Evolutionary conservation across 2,329 filamentous ascomycete genomes (phyloP), one percentile per base, ranked within the genome.

Genomic region (Phoma herbarum): DNA sequence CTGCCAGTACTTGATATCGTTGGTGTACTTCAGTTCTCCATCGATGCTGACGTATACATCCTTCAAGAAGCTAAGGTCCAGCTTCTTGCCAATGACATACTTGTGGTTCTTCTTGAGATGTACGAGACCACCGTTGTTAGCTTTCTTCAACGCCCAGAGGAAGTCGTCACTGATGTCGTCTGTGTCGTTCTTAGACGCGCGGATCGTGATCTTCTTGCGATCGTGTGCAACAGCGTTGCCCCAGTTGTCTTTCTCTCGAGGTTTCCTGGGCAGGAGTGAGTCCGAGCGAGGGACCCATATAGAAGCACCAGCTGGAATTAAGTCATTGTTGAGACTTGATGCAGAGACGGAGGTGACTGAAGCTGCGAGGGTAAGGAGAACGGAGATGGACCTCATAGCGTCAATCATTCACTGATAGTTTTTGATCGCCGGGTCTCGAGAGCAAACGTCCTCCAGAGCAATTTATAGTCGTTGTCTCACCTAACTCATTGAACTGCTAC

Each of bases 101-200:
- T 79, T 84, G 68, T 85, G 75, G 4, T 80, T 81, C 65, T 83
- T 82, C 29, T 84, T 77, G 1, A 88, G 72, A 39, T 85, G 78
- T 3, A 88, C 74, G 3, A 84, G 82, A 16, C 86, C 86, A 44
- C 86, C 86, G 33, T 85, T 76, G 65, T 88, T 88, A 2, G 86
- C 85, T 52, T 81, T 78, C 65, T 82, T 78, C 39, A 88, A 73
- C 0, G 82, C 86, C 68, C 77, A 77, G 26, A 83, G 76, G 66
- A 88, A 86, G 33, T 85, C 83, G 8, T 78, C 77, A 1, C 85
- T 83, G 42, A 87, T 76, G 67, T 88, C 85, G 54, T 88, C 85
- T 0, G 75, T 79, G 37, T 86, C 84, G 50, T 83, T 79, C 52
- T 72, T 75, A 0, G 85, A 88, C 1, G 82, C 66, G 7, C 84